These are phyloP conservation scores for Cryphonectria radicalis DNA, from an alignment of 2,329 filamentous ascomycete species.

Conservation along the genomic window DNA sequence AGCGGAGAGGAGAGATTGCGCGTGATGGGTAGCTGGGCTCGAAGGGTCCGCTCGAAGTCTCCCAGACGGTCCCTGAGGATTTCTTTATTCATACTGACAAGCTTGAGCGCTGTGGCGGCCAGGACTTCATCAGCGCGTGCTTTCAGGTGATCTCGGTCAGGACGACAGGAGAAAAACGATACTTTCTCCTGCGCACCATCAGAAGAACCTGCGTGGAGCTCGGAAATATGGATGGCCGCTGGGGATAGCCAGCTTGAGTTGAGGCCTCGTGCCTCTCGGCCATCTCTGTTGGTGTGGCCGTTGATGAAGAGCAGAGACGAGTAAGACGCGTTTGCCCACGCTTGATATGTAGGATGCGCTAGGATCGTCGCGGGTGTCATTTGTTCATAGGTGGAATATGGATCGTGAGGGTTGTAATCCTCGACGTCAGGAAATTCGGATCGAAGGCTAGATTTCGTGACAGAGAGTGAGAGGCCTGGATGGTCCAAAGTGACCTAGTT, in stretches of 20 bases:
- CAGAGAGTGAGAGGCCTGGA: not conserved
- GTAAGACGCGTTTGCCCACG: not conserved
- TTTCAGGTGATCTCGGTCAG: not conserved
- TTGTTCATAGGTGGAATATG: conserved; percentile 7
- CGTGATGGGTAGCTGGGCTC: not conserved
- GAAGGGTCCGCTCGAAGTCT: not conserved
- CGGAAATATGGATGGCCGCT: conserved; percentile 13
- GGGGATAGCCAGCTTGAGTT: conserved; percentile 13
- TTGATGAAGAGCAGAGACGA: conserved; percentile 14
- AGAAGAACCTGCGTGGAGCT: not conserved
- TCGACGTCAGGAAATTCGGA: conserved; percentile 7
- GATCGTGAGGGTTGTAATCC: not conserved
- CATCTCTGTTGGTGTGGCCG: not conserved
- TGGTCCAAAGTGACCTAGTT: not conserved
- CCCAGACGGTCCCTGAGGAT: conserved; percentile 4
- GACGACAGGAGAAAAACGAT: conserved; percentile 13
- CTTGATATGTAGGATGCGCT: not conserved
- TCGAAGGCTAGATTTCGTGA: not conserved
- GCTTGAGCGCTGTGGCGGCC: conserved; percentile 7
- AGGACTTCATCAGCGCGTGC: conserved; percentile 1
- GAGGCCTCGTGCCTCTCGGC: not conserved
- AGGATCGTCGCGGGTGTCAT: conserved; percentile 6
- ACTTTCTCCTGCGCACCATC: not conserved
- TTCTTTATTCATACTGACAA: conserved; percentile 3
- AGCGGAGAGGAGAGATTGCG: not conserved